Conservation (phyloP, 805 yeast species). For the Saturnispora ahearnii region DNA sequence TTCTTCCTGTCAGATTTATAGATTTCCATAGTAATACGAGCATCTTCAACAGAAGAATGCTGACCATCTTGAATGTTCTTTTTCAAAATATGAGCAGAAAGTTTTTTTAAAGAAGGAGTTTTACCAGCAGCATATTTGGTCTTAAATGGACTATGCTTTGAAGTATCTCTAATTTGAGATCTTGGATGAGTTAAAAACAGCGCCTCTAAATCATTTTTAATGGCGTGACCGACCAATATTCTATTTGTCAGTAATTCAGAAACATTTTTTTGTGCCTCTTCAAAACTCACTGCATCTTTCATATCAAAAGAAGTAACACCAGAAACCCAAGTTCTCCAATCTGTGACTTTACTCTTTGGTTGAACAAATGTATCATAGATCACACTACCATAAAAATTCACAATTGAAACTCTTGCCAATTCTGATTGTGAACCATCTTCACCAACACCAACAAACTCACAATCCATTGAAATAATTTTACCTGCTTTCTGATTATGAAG, state of each 20-base stretch:
- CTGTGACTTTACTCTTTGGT: conserved; percentile 70
- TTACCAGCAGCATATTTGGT: conserved; percentile 51
- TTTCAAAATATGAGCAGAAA: conserved; percentile 48
- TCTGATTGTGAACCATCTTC: conserved; percentile 60
- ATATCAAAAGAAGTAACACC: conserved; percentile 71
- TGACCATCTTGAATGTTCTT: conserved; percentile 60
- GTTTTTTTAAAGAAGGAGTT: conserved; percentile 63
- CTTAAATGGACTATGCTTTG: conserved; percentile 50
- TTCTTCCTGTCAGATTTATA: conserved; percentile 54
- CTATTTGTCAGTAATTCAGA: conserved; percentile 44
- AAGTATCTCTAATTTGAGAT: conserved; percentile 61
- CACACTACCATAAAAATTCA: conserved; percentile 68
- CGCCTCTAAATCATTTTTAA: conserved; percentile 67
- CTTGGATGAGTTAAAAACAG: conserved; percentile 62
- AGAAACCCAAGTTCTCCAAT: conserved; percentile 90
- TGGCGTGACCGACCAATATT: conserved; percentile 77
- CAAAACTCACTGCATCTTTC: conserved; percentile 56
- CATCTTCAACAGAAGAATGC: conserved; percentile 89
- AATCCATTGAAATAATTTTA: conserved; percentile 73
- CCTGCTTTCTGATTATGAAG: conserved; percentile 39
- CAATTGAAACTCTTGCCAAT: conserved; percentile 80
- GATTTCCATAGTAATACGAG: conserved; percentile 78
- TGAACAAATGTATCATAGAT: conserved; percentile 66
- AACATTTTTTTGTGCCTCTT: conserved; percentile 54
- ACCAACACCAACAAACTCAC: conserved; percentile 93